These are phyloP conservation scores for Oryza officinalis DNA, from an alignment of 176 grass and related monocot genomes.

Conservation along the genomic window DNA sequence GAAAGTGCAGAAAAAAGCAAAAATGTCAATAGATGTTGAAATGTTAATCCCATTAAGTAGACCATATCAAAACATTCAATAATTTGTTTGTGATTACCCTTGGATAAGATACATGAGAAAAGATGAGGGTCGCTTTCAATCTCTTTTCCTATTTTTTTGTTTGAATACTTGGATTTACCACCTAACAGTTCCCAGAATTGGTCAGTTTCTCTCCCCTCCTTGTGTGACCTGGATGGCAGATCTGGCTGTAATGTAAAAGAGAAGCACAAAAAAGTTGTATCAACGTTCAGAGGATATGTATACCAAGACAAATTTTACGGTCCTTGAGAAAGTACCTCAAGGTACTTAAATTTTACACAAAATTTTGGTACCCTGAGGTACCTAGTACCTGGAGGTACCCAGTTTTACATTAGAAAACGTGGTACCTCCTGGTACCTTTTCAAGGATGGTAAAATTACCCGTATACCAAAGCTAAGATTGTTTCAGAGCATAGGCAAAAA, in stretches of 20 bases:
- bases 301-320: background rate
- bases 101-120: slow-evolving; percentile 73
- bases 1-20: background rate
- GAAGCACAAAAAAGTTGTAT: background rate
- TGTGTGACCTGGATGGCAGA: slow-evolving; percentile 72
- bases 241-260: slow-evolving; percentile 64
- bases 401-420: too few species aligned
- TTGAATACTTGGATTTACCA: slow-evolving; percentile 80
- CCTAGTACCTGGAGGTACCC: too few species aligned
- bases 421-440: too few species aligned
- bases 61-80: slow-evolving; percentile 10
- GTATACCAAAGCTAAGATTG: background rate
- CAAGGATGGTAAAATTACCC: too few species aligned
- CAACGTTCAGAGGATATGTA: background rate
- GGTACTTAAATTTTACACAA: too few species aligned
- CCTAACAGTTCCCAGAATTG: slow-evolving; percentile 90
- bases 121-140: slow-evolving; percentile 84
- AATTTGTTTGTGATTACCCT: slow-evolving; percentile 58
- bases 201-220: slow-evolving; percentile 87
- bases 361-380: too few species aligned
- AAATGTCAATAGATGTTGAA: slow-evolving; percentile 33
- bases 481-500: slow-evolving; percentile 21
- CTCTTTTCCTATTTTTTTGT: slow-evolving; percentile 81
- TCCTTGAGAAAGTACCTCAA: too few species aligned
- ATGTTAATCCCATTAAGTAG: slow-evolving; percentile 1